Conservation (phyloP, 2,329 filamentous ascomycete species). For the Cordyceps militaris region DNA sequence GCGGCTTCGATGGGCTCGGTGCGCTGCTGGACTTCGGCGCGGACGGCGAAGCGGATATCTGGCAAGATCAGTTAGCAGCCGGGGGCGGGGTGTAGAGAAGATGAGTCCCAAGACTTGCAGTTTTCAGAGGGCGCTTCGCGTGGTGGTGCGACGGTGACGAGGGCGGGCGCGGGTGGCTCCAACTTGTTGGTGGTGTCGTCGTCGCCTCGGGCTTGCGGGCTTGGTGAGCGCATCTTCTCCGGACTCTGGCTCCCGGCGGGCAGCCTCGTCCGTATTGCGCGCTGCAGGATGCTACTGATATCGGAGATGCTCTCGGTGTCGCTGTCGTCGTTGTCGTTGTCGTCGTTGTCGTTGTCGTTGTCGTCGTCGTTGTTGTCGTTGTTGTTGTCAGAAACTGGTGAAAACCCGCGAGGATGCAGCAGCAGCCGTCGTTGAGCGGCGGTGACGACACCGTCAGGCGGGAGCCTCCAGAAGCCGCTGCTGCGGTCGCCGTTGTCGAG, state of each 20-base stretch:
- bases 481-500: slow-evolving; percentile 53
- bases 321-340: slow-evolving; percentile 21
- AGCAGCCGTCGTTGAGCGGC: too few species aligned
- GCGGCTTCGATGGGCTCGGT: slow-evolving; percentile 75
- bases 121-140: slow-evolving; percentile 35
- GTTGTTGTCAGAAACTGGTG: too few species aligned
- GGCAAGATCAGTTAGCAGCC: not conserved
- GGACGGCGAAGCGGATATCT: slow-evolving; percentile 85
- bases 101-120: slow-evolving; percentile 36
- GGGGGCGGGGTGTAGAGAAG: not conserved
- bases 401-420: too few species aligned
- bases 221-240: slow-evolving; percentile 40
- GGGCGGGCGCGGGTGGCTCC: slow-evolving; percentile 24
- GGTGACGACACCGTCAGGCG: too few species aligned
- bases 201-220: slow-evolving; percentile 34
- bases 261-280: slow-evolving; percentile 47
- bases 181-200: slow-evolving; percentile 31
- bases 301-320: slow-evolving; percentile 23
- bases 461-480: slow-evolving; percentile 56
- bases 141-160: slow-evolving; percentile 16
- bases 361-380: not conserved
- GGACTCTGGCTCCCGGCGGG: slow-evolving; percentile 51
- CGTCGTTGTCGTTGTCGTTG: not conserved
- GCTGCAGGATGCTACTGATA: slow-evolving; percentile 33
- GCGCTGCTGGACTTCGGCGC: slow-evolving; percentile 81